Conservation (phyloP, 176 grass and related monocot genomes). For the Bonia amplexicaulis region DNA sequence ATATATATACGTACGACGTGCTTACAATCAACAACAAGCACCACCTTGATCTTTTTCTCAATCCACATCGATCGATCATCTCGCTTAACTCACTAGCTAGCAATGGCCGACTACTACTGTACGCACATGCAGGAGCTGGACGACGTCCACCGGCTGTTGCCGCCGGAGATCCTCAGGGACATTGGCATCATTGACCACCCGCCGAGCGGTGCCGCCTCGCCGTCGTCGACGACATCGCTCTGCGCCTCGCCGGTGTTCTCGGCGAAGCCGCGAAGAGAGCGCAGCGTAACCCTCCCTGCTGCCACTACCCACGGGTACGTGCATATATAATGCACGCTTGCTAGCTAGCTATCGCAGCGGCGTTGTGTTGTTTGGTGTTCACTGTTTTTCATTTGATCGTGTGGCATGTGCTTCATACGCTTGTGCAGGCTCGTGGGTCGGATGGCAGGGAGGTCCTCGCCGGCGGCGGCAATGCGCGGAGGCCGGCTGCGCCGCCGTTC, state of each 20-base stretch:
- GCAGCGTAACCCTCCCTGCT: neutral
- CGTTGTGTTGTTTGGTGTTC: neutral
- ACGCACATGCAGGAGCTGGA: neutral
- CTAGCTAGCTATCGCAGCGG: neutral
- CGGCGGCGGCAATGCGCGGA: no score
- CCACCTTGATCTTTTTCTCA: neutral
- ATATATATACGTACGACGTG: neutral
- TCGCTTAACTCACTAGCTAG: neutral
- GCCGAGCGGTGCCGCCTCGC: neutral
- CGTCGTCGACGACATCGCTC: slow-evolving; percentile 1
- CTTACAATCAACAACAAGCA: neutral
- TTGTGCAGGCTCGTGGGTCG: neutral
- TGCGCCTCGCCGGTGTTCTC: neutral
- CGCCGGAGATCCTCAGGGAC: neutral
- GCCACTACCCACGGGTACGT: neutral
- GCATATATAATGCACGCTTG: neutral
- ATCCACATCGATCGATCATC: neutral
- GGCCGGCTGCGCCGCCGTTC: neutral
- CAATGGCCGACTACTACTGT: neutral
- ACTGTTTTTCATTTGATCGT: neutral
- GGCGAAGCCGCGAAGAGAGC: neutral
- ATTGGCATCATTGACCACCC: neutral
- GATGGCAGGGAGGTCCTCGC: neutral
- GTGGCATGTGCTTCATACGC: neutral
- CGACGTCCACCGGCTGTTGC: neutral